These are phyloP conservation scores for Ascosphaera pollenicola DNA, from an alignment of 2,329 filamentous ascomycete genomes.

Conservation along the genomic window DNA sequence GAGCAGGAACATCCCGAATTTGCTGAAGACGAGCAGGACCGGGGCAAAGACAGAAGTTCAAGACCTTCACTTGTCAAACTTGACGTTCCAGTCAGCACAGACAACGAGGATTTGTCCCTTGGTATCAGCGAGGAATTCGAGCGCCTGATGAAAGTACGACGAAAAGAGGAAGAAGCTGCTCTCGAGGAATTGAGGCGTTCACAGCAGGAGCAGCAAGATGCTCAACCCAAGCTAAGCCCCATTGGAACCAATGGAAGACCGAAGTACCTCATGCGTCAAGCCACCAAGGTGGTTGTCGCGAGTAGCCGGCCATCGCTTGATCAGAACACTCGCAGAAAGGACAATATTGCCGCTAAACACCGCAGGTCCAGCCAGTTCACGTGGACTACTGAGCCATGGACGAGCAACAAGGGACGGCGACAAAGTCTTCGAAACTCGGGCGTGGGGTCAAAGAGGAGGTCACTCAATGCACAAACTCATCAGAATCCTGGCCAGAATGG, in stretches of 20 bases:
- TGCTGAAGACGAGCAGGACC: not conserved
- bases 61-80: slow-evolving; percentile 58
- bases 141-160: slow-evolving; percentile 63
- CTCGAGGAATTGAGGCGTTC: no score
- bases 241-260: slow-evolving; percentile 37
- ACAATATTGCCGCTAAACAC: slow-evolving; percentile 20
- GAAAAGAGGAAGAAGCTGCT: no score
- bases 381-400: slow-evolving; percentile 92
- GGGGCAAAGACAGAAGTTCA: slow-evolving; percentile 22
- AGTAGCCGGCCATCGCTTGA: slow-evolving; percentile 46
- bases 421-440: slow-evolving; percentile 37
- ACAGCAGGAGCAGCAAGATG: slow-evolving; percentile 6
- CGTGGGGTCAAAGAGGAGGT: slow-evolving; percentile 37
- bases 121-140: slow-evolving; percentile 87
- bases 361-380: slow-evolving; percentile 69
- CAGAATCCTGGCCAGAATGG: slow-evolving; percentile 74
- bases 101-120: slow-evolving; percentile 48
- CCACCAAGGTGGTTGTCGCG: slow-evolving; percentile 92
- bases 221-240: slow-evolving; percentile 10
- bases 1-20: not conserved
- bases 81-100: slow-evolving; percentile 53
- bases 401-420: slow-evolving; percentile 51
- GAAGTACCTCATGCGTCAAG: slow-evolving; percentile 83
- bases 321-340: slow-evolving; percentile 6
- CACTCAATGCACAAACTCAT: slow-evolving; percentile 43